A percentile compares a stretch with the other conserved stretches of the same genome.
Evolutionary conservation across 257 asterid species (phyloP).

Genomic region (Parsonsia alboflavescens): DNA sequence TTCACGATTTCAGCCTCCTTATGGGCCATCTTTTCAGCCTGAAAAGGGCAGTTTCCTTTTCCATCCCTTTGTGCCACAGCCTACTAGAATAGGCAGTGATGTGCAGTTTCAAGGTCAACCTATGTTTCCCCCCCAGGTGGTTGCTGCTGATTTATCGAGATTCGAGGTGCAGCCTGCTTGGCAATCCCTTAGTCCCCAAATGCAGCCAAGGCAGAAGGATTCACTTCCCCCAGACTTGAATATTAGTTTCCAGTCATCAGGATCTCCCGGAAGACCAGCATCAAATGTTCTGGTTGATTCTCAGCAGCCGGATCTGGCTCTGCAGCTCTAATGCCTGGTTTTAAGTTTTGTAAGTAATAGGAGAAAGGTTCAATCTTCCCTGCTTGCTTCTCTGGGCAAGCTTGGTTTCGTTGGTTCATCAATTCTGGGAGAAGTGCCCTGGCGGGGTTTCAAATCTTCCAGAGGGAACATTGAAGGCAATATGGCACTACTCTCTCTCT

Average conservation of each 20-base stretch:
- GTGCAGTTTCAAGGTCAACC: constrained; percentile 53
- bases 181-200: constrained; percentile 48
- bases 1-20: constrained; percentile 38
- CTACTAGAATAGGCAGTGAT: constrained; percentile 41
- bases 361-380: background rate
- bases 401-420: background rate
- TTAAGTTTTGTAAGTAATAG: background rate
- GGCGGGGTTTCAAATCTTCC: background rate
- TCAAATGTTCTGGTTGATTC: constrained; percentile 72
- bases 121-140: constrained; percentile 55
- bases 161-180: constrained; percentile 66
- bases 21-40: constrained; percentile 40
- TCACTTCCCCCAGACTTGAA: constrained; percentile 87
- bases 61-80: constrained; percentile 56
- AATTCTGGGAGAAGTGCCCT: background rate
- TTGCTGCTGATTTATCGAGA: constrained; percentile 70
- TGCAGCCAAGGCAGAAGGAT: constrained; percentile 62
- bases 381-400: background rate
- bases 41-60: constrained; percentile 36
- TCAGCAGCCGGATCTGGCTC: constrained; percentile 97
- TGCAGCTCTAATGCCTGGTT: constrained; percentile 54
- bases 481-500: background rate
- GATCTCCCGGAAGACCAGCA: constrained; percentile 81
- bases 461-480: background rate
- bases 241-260: constrained; percentile 76